phyloP scores from a whole-genome alignment of 441 rosid genomes.

The Populus hybrid region DNA sequence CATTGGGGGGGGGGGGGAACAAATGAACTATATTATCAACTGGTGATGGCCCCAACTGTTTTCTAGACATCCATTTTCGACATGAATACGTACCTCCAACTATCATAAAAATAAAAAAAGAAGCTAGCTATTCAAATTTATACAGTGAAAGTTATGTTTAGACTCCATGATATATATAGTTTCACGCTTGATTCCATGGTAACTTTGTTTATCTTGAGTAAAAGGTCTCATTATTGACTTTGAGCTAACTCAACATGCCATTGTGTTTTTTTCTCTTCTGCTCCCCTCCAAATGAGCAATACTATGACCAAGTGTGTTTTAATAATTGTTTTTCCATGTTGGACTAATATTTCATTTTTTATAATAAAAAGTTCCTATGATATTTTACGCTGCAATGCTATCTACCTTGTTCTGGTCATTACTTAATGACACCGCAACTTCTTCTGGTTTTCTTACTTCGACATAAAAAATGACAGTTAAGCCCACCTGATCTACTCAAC shows the following conservation, averaged over 20 bases:
- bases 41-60: no score
- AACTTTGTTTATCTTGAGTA: no score
- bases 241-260: background rate
- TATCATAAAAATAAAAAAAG: no score
- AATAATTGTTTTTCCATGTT: background rate
- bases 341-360: background rate
- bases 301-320: no score
- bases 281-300: background rate
- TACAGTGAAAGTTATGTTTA: no score
- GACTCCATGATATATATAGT: no score
- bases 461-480: conserved; percentile 53
- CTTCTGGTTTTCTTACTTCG: conserved; percentile 14
- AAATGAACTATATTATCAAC: no score
- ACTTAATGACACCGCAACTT: background rate
- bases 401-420: background rate
- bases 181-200: no score
- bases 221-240: background rate
- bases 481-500: conserved; percentile 83
- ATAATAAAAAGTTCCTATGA: background rate
- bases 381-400: background rate
- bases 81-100: no score
- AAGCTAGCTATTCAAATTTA: no score
- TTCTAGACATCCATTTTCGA: no score
- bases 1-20: no score
- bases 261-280: conserved; percentile 1